Conservation (phyloP, 176 grass and related monocot genomes). For the Juncus inflexus region DNA sequence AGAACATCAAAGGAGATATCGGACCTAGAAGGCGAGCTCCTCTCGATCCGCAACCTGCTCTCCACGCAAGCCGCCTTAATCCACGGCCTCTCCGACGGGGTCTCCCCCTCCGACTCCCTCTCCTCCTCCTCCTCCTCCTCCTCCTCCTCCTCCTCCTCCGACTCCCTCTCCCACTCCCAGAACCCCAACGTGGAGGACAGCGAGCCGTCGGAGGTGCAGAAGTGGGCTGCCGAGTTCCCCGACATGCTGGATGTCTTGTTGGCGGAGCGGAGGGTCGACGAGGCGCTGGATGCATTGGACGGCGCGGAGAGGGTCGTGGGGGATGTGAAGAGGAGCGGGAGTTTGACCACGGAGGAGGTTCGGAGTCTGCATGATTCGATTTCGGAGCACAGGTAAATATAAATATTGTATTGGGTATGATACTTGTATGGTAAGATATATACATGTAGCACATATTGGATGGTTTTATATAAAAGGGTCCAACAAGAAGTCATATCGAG, state of each 20-base stretch:
- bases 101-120: constrained; percentile 68
- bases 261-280: constrained; percentile 86
- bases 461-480: too few species aligned
- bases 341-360: constrained; percentile 45
- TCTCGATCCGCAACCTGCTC: constrained; percentile 85
- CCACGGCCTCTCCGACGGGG: constrained; percentile 78
- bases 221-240: constrained; percentile 84
- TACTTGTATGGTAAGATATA: too few species aligned
- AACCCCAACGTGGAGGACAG: constrained; percentile 57
- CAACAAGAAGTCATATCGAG: too few species aligned
- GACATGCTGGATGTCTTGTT: constrained; percentile 85
- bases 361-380: constrained; percentile 42
- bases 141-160: constrained; percentile 32
- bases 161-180: constrained; percentile 47
- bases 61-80: constrained; percentile 73
- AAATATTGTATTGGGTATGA: too few species aligned
- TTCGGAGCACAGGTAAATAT: constrained; percentile 40
- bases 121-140: constrained; percentile 45
- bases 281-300: constrained; percentile 84
- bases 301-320: constrained; percentile 58
- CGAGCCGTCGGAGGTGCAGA: constrained; percentile 81
- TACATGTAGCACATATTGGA: too few species aligned
- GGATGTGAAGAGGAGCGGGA: constrained; percentile 48
- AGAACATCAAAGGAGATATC: constrained; percentile 99
- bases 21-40: constrained; percentile 86